Percentiles rank a stretch among this genome's conserved stretches.
Conservation (phyloP, 306 rosid genomes). For the Medicago arabica region DNA sequence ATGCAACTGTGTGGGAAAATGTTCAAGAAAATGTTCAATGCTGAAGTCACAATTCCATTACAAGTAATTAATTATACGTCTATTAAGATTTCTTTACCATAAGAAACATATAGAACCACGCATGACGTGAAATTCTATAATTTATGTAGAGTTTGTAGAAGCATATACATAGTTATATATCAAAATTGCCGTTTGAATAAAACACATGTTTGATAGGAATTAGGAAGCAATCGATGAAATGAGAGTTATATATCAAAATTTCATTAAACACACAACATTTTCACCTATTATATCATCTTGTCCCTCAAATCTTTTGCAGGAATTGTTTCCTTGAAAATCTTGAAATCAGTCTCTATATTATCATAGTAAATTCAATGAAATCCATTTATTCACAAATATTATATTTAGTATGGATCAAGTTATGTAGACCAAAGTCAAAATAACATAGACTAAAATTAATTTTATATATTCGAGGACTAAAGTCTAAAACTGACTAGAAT, state of each 20-base stretch:
- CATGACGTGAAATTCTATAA: neutral
- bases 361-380: no score
- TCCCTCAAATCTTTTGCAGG: neutral
- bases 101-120: neutral
- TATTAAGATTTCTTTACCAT: neutral
- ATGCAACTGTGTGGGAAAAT: conserved; percentile 64
- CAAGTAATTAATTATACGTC: neutral
- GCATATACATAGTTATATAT: conserved; percentile 7
- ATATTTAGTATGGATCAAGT: no score
- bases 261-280: neutral
- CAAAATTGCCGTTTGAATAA: conserved; percentile 17
- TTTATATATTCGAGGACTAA: no score
- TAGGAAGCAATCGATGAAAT: neutral
- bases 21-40: conserved; percentile 35
- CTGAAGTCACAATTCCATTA: conserved; percentile 27
- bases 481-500: no score
- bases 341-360: no score
- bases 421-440: no score
- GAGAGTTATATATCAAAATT: neutral
- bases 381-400: no score
- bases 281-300: neutral
- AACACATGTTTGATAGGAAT: neutral
- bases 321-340: no score
- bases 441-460: no score
- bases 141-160: conserved; percentile 4